phyloP scores from a whole-genome alignment of 2,329 filamentous ascomycete genomes.

The Venturia asperata region DNA sequence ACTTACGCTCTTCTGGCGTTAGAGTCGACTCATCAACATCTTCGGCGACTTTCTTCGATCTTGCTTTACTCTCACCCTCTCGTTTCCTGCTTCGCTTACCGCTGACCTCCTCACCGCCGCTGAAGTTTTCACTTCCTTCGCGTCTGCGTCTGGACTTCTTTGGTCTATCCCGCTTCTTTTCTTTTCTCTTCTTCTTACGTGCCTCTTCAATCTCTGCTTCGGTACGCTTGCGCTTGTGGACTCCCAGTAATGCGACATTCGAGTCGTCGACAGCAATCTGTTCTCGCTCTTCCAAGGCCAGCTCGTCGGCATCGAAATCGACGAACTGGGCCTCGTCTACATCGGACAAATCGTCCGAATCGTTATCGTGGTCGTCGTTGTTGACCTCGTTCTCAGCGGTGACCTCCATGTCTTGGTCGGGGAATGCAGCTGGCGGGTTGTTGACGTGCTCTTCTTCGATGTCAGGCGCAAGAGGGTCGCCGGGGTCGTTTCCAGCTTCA shows the following conservation, averaged over 20 bases:
- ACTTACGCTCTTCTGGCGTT: constrained; percentile 72
- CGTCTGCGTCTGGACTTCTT: constrained; percentile 59
- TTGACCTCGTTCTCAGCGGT: constrained; percentile 20
- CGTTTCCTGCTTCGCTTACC: constrained; percentile 44
- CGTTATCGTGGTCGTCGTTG: constrained; percentile 34
- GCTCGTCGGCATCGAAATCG: constrained; percentile 55
- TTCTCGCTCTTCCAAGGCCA: constrained; percentile 50
- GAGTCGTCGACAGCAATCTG: constrained; percentile 54
- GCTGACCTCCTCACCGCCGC: constrained; percentile 34
- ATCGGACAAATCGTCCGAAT: constrained; percentile 52
- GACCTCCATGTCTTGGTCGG: constrained; percentile 17
- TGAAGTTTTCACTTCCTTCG: constrained; percentile 16
- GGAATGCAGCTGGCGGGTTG: constrained; percentile 16
- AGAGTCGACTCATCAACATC: constrained; percentile 70
- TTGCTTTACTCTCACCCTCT: constrained; percentile 36
- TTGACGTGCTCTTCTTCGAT: constrained; percentile 21
- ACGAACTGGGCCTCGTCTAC: constrained; percentile 59
- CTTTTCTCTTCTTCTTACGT: constrained; percentile 59
- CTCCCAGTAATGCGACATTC: constrained; percentile 53
- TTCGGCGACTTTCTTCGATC: constrained; percentile 39
- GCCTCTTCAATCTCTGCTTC: constrained; percentile 55
- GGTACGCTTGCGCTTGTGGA: constrained; percentile 57
- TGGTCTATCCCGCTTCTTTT: constrained; percentile 47
- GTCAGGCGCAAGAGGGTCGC: constrained; percentile 19
- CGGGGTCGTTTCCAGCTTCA: constrained; percentile 18